Conservation (phyloP, 2,329 filamentous ascomycete genomes). For the Cladosporium sp. region DNA sequence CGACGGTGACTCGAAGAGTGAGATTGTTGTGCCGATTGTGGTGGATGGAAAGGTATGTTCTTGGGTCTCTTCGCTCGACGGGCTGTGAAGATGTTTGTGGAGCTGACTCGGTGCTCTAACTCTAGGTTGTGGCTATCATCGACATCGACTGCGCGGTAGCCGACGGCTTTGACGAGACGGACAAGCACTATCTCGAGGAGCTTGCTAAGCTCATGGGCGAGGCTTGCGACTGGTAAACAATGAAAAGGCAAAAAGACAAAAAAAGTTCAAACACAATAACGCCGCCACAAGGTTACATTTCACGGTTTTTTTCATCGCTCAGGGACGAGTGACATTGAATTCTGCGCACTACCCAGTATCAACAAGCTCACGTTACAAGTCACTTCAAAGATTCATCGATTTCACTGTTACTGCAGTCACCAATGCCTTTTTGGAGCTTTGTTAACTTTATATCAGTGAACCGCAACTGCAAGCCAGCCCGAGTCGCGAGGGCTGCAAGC, state of each 20-base stretch:
- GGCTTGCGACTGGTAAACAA: constrained; percentile 64
- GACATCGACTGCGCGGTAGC: constrained; percentile 73
- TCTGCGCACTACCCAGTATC: neutral
- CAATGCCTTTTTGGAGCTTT: neutral
- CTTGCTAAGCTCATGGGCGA: constrained; percentile 61
- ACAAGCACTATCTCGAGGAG: constrained; percentile 65
- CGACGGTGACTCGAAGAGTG: constrained; percentile 72
- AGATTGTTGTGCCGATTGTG: constrained; percentile 77
- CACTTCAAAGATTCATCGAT: neutral
- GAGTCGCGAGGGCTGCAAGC: no score
- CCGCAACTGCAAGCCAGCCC: neutral
- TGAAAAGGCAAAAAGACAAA: neutral
- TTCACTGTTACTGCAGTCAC: neutral
- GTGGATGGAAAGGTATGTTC: constrained; percentile 47
- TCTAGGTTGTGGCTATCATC: constrained; percentile 68
- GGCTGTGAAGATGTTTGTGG: neutral
- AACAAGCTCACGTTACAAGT: neutral
- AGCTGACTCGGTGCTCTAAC: neutral
- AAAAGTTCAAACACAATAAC: neutral
- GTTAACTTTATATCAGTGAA: neutral
- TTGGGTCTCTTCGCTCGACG: neutral
- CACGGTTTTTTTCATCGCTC: no score
- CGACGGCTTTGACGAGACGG: constrained; percentile 68
- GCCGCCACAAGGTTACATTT: neutral
- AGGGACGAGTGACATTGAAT: neutral